Conservation (phyloP, 1,284 basidiomycete species). For the Tilletia setariae region DNA sequence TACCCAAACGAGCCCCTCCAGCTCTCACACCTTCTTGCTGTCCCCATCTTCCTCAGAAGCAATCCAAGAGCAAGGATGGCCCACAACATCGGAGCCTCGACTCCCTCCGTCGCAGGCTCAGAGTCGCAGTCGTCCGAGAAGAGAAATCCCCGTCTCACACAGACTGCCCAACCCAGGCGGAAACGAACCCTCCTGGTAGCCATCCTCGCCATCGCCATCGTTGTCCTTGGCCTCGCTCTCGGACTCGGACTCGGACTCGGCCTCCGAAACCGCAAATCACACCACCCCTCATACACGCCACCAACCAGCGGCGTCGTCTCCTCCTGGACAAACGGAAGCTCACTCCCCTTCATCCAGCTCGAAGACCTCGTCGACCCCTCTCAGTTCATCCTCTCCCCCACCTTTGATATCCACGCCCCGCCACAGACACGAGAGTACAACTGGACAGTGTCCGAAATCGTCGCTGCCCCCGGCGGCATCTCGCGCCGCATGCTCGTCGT, state of each 20-base stretch:
- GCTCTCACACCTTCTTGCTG: no score
- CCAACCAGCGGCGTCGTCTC: neutral
- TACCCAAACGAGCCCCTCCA: no score
- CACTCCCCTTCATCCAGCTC: neutral
- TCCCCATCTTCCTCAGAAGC: no score
- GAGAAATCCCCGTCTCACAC: neutral
- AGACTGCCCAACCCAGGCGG: neutral
- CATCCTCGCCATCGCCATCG: conserved; percentile 18
- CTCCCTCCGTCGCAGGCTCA: neutral
- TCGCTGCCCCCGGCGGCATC: conserved; percentile 37
- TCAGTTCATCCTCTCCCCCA: conserved; percentile 27
- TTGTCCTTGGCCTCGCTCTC: conserved; percentile 54
- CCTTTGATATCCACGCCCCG: conserved; percentile 32
- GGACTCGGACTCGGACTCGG: conserved; percentile 58
- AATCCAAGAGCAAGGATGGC: neutral
- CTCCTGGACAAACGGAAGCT: neutral
- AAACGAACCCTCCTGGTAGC: neutral
- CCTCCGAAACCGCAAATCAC: conserved; percentile 19
- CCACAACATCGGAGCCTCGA: neutral
- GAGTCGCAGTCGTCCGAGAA: neutral
- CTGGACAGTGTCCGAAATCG: conserved; percentile 32
- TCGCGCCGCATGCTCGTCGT: conserved; percentile 39
- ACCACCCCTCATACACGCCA: no score
- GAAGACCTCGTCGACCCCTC: conserved; percentile 14
- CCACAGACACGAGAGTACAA: conserved; percentile 36